Evolutionary conservation across 2,329 filamentous ascomycete species (phyloP), one percentile per base, ranked within the genome.

Genomic region (Dendrostoma leiphaemia): DNA sequence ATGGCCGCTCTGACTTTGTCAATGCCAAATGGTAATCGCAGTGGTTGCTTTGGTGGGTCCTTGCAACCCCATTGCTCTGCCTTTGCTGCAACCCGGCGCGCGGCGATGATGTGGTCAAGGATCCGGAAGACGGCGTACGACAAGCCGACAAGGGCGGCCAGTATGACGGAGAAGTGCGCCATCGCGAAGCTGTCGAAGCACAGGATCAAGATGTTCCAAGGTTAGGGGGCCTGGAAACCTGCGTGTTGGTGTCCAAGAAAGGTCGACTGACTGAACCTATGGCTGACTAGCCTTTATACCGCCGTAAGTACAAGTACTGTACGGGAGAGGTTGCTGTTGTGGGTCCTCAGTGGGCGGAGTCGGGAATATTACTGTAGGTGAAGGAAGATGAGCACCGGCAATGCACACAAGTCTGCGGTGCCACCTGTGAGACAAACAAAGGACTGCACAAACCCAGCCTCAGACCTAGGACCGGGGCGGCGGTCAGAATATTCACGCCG

Each of bases 151-250:
- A 58, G 19, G 26, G 41, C 29, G 24, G 48, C 48, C 23, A 51
- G 32, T 17, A 48, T n/a, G 29, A 58, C n/a, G n/a, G 56, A 55
- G 28, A 46, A 7, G 15, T 51, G 52, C 8, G 56, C 48, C 56
- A 58, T 58, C 19, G 9, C 34, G 40, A 26, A 7, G 7, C 23
- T 26, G 40, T n/a, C n/a, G n/a, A n/a, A n/a, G n/a, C 35, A 19
- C 21, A 8, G 21, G 17, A 19, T 19, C 6, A 17, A 17, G 10
- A 7, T 15, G 35, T n/a, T n/a, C n/a, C n/a, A n/a, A n/a, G n/a
- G n/a, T n/a, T n/a, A n/a, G n/a, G n/a, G n/a, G n/a, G n/a, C n/a
- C n/a, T n/a, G n/a, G n/a, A n/a, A n/a, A n/a, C n/a, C n/a, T n/a
- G n/a, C n/a, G n/a, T n/a, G n/a, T n/a, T n/a, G n/a, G n/a, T n/a